Base-by-base conservation (phyloP, 2,329 filamentous ascomycete genomes). In the Macrophomina pseudophaseolina region DNA sequence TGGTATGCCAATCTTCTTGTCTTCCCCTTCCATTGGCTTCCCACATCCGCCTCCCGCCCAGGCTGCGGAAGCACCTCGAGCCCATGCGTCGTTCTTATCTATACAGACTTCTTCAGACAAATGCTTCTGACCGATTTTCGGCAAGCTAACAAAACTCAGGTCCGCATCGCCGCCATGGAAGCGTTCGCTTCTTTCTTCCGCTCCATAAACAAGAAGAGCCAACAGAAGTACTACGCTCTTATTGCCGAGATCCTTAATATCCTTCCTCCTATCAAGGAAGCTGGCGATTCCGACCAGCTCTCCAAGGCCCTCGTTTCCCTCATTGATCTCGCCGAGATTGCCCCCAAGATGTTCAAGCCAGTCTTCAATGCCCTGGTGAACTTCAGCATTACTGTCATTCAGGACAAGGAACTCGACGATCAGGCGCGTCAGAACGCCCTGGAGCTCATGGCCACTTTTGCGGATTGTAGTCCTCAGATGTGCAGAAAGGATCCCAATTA, bases 381-480 rank as follows among this genome's bases (percentile, higher is more conserved):
- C 72, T 97, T 99, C 80, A 94, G 91, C 77, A 89, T 98, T 68
- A 93, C 92, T 6, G 93, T 98, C 67, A 92, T 99, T 72, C 92
- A 96, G 74, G 94, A 99, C 78, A 98, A 98, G 82, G 94, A 98
- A 69, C 86, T 99, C 28, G 91, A 90, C 69, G 94, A 97, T 74
- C 87, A 94, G 71, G 92, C 93, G 69, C 89, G 95, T 68, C 95
- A 99, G 79, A 98, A 98, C 76, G 93, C 94, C 0, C 85, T 99
- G 49, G 95, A 99, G 79, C 86, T 99, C 66, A 97, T 99, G 92
- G 94, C 94, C 32, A 99, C 95, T 0, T 99, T 99, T 78, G 94
- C 94, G 71, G 95, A 99, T 76, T 95, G 94, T 74, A 91, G 93
- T 0, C 93, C 95, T 4, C 90, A 91, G 44, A 94, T 98, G 89